Evolutionary conservation across 306 rosid genomes (phyloP), one percentile per base, ranked within the genome.

Genomic region (Pterocarpus macrocarpus): DNA sequence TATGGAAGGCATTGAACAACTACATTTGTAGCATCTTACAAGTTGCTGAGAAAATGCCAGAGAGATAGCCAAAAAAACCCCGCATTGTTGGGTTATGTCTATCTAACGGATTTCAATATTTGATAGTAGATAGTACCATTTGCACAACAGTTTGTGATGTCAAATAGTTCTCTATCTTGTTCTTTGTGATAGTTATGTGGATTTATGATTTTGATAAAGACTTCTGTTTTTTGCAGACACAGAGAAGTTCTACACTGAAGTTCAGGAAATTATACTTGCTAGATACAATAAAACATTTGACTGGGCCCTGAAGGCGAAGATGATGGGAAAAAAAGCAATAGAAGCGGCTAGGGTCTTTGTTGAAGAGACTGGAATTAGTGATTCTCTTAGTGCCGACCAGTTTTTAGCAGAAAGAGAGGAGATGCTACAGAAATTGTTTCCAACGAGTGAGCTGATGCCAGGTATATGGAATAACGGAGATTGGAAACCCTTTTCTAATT

Each of bases 281-380:
- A 89, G 99, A 76, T 95, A 79, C 58, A 88, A 91, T 64, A 91
- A 91, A 82, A 88, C 96, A 50, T 93, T 95, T 86, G 99, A 95
- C 80, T 95, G 97, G 99, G 61, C 88, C 55, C 88, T 95, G 3
- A 95, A 93, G 86, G 90, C 99, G 30, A 93, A 89, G 77, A 93
- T 95, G 96, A 90, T 93, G 98, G 99, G 99, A 71, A 91, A 34
- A 89, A 91, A 93, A 91, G 97, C 98, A 77, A 91, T 87, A 28
- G 97, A 95, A 86, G 88, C 99, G 68, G 96, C 99, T 65, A 84
- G 87, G 89, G 75, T 93, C 70, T 95, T 95, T 82, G 98, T 95
- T 74, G 90, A 89, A 84, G 96, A 89, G 73, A 83, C 86, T 8
- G 98, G 96, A 75, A 86, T 95, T 41, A 82, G 90, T 38, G 91